Percentiles rank a stretch among this genome's conserved stretches.
These are phyloP conservation scores for Cetradonia linearis DNA, from an alignment of 495 filamentous ascomycete species.

Conservation along the genomic window DNA sequence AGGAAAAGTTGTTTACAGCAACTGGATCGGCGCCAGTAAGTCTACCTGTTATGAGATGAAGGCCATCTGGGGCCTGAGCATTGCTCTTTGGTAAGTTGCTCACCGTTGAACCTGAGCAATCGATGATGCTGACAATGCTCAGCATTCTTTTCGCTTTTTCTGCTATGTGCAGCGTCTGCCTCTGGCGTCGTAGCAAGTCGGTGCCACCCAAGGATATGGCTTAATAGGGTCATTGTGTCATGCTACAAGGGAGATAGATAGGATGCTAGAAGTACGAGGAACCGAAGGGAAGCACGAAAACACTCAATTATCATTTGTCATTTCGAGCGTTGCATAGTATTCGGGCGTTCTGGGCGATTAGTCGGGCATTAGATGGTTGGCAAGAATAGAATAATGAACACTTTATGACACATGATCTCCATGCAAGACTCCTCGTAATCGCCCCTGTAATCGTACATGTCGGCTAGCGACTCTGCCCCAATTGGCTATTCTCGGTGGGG, in stretches of 20 bases:
- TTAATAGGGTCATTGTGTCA: slow-evolving; percentile 2
- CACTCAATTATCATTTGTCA: neutral
- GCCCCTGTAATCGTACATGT: neutral
- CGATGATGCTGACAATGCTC: slow-evolving; percentile 6
- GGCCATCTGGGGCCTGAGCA: slow-evolving; percentile 78
- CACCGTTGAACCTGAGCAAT: neutral
- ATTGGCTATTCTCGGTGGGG: neutral
- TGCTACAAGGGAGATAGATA: neutral
- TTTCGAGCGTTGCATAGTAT: slow-evolving; percentile 9
- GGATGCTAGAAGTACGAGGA: neutral
- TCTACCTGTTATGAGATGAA: slow-evolving; percentile 77
- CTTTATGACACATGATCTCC: neutral
- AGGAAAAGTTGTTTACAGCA: slow-evolving; percentile 42
- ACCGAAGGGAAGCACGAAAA: neutral
- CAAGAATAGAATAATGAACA: slow-evolving; percentile 8
- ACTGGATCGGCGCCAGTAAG: slow-evolving; percentile 56
- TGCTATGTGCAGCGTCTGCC: slow-evolving; percentile 42
- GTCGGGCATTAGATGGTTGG: neutral
- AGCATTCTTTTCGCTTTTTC: slow-evolving; percentile 66
- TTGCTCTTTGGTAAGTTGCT: slow-evolving; percentile 61
- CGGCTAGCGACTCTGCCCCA: neutral
- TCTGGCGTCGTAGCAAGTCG: slow-evolving; percentile 48
- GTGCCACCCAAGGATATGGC: slow-evolving; percentile 30
- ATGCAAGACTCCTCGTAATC: neutral
- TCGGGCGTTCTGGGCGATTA: slow-evolving; percentile 2